Evolutionary conservation across 2,329 filamentous ascomycete species (phyloP).

Genomic region (Ceratocystis lukuohia): DNA sequence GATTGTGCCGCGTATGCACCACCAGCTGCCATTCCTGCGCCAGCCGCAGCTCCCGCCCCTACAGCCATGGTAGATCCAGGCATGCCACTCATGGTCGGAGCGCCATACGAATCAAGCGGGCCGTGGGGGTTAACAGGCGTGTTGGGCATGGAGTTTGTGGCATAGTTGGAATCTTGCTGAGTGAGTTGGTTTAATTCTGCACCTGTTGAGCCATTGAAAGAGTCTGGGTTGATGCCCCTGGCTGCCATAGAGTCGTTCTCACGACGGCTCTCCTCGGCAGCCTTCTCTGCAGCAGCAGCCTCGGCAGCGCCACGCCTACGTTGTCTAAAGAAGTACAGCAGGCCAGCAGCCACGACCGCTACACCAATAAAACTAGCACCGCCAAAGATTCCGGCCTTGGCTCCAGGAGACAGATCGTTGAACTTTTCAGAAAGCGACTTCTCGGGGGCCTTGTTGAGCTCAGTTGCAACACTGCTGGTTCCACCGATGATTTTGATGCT

Average conservation of each 20-base stretch:
- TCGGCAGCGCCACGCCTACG: conserved; percentile 39
- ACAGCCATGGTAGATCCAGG: conserved; percentile 21
- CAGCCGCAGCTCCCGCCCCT: conserved; percentile 15
- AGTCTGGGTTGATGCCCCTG: conserved; percentile 37
- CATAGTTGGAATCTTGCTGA: conserved; percentile 24
- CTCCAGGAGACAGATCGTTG: conserved; percentile 34
- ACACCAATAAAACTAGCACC: conserved; percentile 31
- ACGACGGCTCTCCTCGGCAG: conserved; percentile 34
- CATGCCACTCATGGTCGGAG: conserved; percentile 25
- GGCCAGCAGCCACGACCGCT: conserved; percentile 30
- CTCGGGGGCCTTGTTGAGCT: conserved; percentile 26
- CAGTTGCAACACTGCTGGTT: conserved; percentile 40
- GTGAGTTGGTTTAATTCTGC: conserved; percentile 29
- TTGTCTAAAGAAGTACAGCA: conserved; percentile 44
- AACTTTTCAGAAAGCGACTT: conserved; percentile 41
- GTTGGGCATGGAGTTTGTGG: conserved; percentile 19
- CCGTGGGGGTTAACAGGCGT: conserved; percentile 19
- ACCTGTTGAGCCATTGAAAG: conserved; percentile 28
- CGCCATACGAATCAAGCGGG: conserved; percentile 23
- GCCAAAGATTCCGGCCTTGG: conserved; percentile 42
- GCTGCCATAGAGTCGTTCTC: conserved; percentile 39
- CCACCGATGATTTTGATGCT: conserved; percentile 48
- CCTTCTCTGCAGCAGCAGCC: conserved; percentile 34
- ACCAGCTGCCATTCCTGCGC: neutral
- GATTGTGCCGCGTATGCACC: neutral